Base-by-base conservation (phyloP, 306 rosid genomes). In the Dryas alaskensis region DNA sequence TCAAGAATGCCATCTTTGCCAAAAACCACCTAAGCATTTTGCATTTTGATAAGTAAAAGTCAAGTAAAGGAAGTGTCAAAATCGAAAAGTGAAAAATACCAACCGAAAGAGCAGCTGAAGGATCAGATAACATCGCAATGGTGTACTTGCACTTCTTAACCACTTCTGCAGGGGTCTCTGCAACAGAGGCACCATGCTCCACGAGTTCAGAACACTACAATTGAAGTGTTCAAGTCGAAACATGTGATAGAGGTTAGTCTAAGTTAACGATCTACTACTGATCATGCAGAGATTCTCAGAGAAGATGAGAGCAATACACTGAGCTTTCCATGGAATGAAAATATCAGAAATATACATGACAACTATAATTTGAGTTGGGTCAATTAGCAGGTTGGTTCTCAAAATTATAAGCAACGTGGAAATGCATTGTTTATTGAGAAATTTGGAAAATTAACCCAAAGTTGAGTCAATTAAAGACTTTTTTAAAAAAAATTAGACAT, bases 101-200 rank as follows among this genome's bases (percentile, higher is more conserved):
- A 52, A 91, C 97, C 86, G 87, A 80, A 52, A 86, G 82, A 69
- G 95, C 95, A 78, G 97, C 97, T 0, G 82, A 51, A 70, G 97
- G 97, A 81, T 91, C 95, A 59, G 97, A 89, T 73, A 91, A 61
- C 87, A 91, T 91, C 57, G 88, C 92, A 72, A 91, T 82, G 76
- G 92, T 91, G 65, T 79, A 86, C 85, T 86, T 82, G 95, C 95
- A 89, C 84, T 87, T 91, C 76, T 86, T 87, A 66, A 89, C 73
- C 17, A 91, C 97, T 58, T 86, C 89, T 42, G 97, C 91, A 50
- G 97, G 97, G 70, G 89, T 82, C 74, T 84, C 87, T 77, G 85
- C 95, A 53, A 84, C 67, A 8, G 92, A 84, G 65, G 97, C 97
- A 37, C 97, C 97, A 72, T 71, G 82, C 72, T 86, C 75, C 76